Percentiles rank a stretch among this genome's conserved stretches.
phyloP scores from a whole-genome alignment of 257 asterid genomes.

The Penstemon barbatus region DNA sequence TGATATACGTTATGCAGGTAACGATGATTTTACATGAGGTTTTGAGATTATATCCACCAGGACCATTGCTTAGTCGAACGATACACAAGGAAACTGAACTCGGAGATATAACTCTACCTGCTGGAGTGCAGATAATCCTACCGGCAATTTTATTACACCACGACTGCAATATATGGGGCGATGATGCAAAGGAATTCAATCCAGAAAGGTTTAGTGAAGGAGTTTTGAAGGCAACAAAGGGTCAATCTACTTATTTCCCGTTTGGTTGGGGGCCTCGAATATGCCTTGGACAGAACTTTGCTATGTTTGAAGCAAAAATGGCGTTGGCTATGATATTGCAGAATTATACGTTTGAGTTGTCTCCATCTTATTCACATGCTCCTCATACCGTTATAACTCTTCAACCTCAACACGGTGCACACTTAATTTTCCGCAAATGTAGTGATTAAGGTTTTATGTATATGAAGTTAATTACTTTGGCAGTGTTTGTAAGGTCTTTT shows the following conservation, averaged over 20 bases:
- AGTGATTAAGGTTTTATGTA: not conserved
- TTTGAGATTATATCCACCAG: conserved; percentile 14
- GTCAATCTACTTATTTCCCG: not conserved
- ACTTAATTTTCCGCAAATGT: not conserved
- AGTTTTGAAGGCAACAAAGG: conserved; percentile 12
- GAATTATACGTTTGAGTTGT: not conserved
- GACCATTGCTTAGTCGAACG: not conserved
- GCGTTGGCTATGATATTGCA: not conserved
- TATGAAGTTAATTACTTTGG: not conserved
- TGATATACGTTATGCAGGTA: not conserved
- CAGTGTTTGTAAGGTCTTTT: not conserved
- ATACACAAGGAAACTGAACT: not conserved
- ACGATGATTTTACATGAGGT: conserved; percentile 4
- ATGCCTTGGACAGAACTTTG: conserved; percentile 10
- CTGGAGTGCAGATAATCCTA: not conserved
- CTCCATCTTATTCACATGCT: not conserved
- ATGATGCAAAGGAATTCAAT: conserved; percentile 16
- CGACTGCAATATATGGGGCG: conserved; percentile 9
- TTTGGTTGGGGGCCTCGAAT: conserved; percentile 11
- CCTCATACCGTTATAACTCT: not conserved
- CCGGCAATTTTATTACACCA: conserved; percentile 11
- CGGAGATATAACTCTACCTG: not conserved
- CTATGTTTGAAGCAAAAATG: conserved; percentile 2
- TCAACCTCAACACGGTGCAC: not conserved
- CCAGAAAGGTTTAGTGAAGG: conserved; percentile 2